Conservation (phyloP, 208 protist species). For the Acanthamoeba castellanii region DNA sequence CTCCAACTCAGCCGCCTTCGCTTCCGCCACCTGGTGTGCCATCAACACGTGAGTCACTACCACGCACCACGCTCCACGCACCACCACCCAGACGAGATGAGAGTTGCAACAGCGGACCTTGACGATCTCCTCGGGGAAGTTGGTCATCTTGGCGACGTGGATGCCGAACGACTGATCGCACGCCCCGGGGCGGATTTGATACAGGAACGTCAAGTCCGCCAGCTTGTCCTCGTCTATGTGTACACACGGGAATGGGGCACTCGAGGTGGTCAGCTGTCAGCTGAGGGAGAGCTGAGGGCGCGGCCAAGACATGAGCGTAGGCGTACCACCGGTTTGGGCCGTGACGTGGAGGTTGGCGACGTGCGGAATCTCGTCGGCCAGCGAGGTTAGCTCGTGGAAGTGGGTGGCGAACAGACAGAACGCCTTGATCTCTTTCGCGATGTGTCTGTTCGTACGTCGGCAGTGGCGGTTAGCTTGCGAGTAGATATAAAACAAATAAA, state of each 20-base stretch:
- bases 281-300: not conserved
- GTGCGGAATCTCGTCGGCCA: constrained; percentile 84
- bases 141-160: constrained; percentile 92
- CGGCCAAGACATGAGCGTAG: not conserved
- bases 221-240: not conserved
- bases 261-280: not conserved
- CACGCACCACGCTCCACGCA: not conserved
- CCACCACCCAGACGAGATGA: not conserved
- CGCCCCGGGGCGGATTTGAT: constrained; percentile 76
- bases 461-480: too few species aligned
- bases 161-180: constrained; percentile 94
- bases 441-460: constrained; percentile 82
- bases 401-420: constrained; percentile 99
- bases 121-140: constrained; percentile 90
- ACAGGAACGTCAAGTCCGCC: constrained; percentile 74
- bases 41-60: not conserved
- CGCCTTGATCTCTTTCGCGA: constrained; percentile 91
- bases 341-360: constrained; percentile 93
- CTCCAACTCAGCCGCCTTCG: constrained; percentile 88
- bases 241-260: not conserved
- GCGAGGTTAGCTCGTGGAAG: constrained; percentile 99
- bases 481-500: too few species aligned
- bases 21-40: constrained; percentile 78
- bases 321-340: constrained; percentile 81
- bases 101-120: not conserved